phyloP scores from a whole-genome alignment of 2,329 filamentous ascomycete genomes.

The Sordariomycetes sp. region DNA sequence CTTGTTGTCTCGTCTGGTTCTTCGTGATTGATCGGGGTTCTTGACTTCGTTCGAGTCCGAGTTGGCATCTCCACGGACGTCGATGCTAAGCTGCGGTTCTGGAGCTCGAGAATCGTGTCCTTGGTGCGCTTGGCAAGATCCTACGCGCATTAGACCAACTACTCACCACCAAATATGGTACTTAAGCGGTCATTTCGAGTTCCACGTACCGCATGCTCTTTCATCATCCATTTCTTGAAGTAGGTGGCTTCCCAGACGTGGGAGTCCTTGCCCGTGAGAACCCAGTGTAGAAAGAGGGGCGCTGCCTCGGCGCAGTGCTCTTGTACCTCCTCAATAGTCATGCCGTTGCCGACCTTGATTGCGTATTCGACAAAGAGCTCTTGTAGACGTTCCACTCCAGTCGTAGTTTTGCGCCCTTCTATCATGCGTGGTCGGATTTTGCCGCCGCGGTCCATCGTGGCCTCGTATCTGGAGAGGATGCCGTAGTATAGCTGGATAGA shows the following conservation, averaged over 20 bases:
- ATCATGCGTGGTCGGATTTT: conserved; percentile 11
- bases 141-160: conserved; percentile 9
- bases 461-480: conserved; percentile 45
- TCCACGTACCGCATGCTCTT: conserved; percentile 27
- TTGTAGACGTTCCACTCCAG: background rate
- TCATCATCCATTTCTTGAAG: conserved; percentile 39
- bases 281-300: conserved; percentile 42
- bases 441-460: conserved; percentile 4
- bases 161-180: background rate
- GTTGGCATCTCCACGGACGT: background rate
- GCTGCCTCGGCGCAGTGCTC: conserved; percentile 37
- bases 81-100: background rate
- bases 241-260: conserved; percentile 31
- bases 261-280: conserved; percentile 25
- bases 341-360: conserved; percentile 40
- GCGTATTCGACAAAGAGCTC: conserved; percentile 37
- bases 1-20: too few species aligned
- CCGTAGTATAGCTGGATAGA: conserved; percentile 57
- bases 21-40: too few species aligned
- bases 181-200: too few species aligned
- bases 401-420: background rate
- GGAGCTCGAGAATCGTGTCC: background rate
- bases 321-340: conserved; percentile 38
- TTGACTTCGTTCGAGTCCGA: too few species aligned
- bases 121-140: conserved; percentile 11